Evolutionary conservation across 495 filamentous ascomycete genomes (phyloP), one percentile per base, ranked within the genome.

Genomic region (Aspergillus egyptiacus): DNA sequence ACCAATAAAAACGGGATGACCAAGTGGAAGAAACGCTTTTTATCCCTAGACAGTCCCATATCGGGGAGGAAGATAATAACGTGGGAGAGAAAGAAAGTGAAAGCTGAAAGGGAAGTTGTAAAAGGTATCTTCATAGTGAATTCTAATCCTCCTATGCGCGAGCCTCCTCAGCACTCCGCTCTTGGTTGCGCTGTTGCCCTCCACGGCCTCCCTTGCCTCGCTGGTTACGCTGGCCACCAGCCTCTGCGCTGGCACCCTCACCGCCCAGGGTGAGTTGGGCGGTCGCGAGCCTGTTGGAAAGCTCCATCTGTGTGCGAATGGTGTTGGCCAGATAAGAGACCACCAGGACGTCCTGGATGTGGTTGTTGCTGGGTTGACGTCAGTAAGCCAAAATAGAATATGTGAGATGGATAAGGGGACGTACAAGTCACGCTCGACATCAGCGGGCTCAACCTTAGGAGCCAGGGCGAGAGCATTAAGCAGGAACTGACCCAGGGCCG

Each of bases 281-380:
- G 11, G 89, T 95, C 43, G 93, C 90, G 51, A 97, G 72, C 23
- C 91, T 81, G 74, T 96, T 94, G 39, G 90, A 93, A 33, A 98
- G 81, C 65, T 97, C 93, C 68, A 98, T 98, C 76, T 98, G 93
- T 58, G 91, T 96, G 67, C 93, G 89, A 70, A 98, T 95, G 40
- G 91, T 96, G 75, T 97, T 98, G 57, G 93, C 89, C 36, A 98
- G 78, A 75, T 98, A 98, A 38, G 87, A 89, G 54, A 97, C 89
- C 59, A 96, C 85, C 38, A 98, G 82, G 48, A 98, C 90, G 63
- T 98, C 93, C 73, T 98, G 93, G 68, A 98, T 87, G 72, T 98
- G 93, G 72, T 94, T 94, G 78, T 98, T 97, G 81, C 81, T 84
- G 64, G 35, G 15, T 33, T 28, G 5, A 6, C 23, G 59, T 67